Evolutionary conservation across 2,329 filamentous ascomycete genomes (phyloP).

Genomic region (Aureobasidium sp.): DNA sequence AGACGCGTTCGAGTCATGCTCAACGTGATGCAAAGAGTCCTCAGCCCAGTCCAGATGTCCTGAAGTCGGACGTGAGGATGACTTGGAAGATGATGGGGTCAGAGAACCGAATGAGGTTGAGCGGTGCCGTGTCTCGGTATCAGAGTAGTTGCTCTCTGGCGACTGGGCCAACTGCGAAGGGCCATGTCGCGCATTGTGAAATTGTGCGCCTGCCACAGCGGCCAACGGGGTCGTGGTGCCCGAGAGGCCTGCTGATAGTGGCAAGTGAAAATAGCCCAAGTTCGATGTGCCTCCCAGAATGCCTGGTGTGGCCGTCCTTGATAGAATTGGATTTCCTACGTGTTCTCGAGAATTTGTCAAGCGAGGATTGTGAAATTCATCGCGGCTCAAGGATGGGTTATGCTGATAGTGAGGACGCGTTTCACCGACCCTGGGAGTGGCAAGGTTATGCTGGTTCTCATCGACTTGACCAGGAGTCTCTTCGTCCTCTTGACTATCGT

Average conservation of each 20-base stretch:
- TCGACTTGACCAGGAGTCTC: constrained; percentile 1
- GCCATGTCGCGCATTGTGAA: constrained; percentile 37
- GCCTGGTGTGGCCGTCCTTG: constrained; percentile 49
- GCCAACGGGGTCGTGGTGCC: constrained; percentile 74
- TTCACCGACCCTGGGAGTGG: not conserved
- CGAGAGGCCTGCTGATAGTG: constrained; percentile 62
- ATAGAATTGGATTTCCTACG: constrained; percentile 29
- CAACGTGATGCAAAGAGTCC: constrained; percentile 18
- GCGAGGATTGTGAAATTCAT: constrained; percentile 13
- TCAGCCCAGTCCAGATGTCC: constrained; percentile 26
- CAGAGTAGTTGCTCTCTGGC: constrained; percentile 11
- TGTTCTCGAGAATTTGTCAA: constrained; percentile 15
- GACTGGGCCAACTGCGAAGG: constrained; percentile 14
- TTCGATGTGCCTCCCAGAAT: constrained; percentile 65
- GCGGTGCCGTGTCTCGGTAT: constrained; percentile 31
- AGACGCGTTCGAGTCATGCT: not conserved
- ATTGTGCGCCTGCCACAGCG: constrained; percentile 66
- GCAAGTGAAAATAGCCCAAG: constrained; percentile 75
- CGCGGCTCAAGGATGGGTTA: constrained; percentile 5
- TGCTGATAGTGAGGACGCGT: constrained; percentile 4
- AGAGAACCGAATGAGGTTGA: constrained; percentile 39
- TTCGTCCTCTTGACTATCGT: constrained; percentile 49
- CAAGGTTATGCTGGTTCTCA: not conserved
- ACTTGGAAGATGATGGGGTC: constrained; percentile 38
- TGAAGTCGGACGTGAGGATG: constrained; percentile 38